A percentile compares a stretch with the other conserved stretches of the same genome.
Evolutionary conservation across 2,329 filamentous ascomycete species (phyloP).

Genomic region (Fusarium brachygibbosum): DNA sequence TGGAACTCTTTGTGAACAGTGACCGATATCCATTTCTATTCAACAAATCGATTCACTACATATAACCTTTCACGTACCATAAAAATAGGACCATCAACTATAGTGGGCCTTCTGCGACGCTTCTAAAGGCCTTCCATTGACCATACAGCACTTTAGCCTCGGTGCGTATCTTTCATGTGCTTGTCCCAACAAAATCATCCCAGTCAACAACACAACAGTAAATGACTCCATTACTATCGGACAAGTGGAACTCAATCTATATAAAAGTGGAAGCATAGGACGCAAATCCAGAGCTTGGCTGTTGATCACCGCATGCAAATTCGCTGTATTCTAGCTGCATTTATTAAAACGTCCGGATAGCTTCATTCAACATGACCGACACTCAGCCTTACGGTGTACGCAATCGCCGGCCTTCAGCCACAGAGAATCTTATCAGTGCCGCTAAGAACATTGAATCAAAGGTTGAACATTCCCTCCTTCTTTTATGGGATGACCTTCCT

Average conservation of each 20-base stretch:
- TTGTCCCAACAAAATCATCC: conserved; percentile 51
- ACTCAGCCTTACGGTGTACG: conserved; percentile 39
- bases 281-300: not conserved
- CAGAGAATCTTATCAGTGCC: conserved; percentile 46
- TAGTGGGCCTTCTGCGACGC: conserved; percentile 39
- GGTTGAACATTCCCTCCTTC: conserved; percentile 58
- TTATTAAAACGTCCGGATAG: conserved; percentile 16
- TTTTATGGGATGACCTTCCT: conserved; percentile 71
- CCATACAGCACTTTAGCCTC: conserved; percentile 38
- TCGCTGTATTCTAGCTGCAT: not conserved
- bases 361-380: conserved; percentile 40
- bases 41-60: conserved; percentile 8
- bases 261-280: conserved; percentile 23
- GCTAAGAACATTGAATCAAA: conserved; percentile 55
- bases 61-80: not conserved
- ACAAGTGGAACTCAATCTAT: conserved; percentile 34
- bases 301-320: not conserved
- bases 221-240: conserved; percentile 26
- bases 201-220: conserved; percentile 43
- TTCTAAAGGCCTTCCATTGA: conserved; percentile 30
- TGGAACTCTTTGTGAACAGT: conserved; percentile 7
- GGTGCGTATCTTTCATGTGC: conserved; percentile 49
- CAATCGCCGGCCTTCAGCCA: conserved; percentile 50
- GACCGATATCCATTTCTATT: conserved; percentile 1
- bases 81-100: conserved; percentile 30